Evolutionary conservation across 257 asterid genomes (phyloP).

Genomic region (Capsicum baccatum): DNA sequence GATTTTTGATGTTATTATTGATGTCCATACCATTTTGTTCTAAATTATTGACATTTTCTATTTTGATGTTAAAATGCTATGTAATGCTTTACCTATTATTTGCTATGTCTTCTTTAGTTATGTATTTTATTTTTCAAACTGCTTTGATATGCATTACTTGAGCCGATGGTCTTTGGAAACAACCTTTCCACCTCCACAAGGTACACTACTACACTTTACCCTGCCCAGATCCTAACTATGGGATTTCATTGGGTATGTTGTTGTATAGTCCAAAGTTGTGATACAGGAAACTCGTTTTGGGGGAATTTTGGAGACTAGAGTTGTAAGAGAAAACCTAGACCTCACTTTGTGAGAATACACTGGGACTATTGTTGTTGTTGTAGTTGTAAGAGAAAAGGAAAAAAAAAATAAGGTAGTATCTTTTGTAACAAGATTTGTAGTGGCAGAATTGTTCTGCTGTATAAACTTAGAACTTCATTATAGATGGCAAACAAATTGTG

Average conservation of each 20-base stretch:
- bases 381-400: not conserved
- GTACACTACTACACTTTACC: too few relatives aligned
- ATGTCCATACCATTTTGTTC: not conserved
- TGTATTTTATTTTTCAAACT: too few relatives aligned
- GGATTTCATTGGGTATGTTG: too few relatives aligned
- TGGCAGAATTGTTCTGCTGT: not conserved
- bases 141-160: too few relatives aligned
- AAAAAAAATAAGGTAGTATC: not conserved
- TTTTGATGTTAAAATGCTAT: not conserved
- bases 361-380: too few relatives aligned
- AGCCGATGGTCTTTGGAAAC: too few relatives aligned
- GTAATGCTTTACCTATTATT: too few relatives aligned
- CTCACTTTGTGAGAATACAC: too few relatives aligned
- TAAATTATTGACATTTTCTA: conserved; percentile 4
- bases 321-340: not conserved
- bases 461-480: not conserved
- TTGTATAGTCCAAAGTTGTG: not conserved
- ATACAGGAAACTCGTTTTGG: conserved; percentile 6
- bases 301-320: not conserved
- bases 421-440: not conserved
- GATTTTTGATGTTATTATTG: not conserved
- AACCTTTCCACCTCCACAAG: too few relatives aligned
- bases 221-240: too few relatives aligned
- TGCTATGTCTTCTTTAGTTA: too few relatives aligned
- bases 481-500: not conserved